These are phyloP conservation scores for Fusarium sp. DNA, from an alignment of 2,329 filamentous ascomycete genomes.

Conservation along the genomic window DNA sequence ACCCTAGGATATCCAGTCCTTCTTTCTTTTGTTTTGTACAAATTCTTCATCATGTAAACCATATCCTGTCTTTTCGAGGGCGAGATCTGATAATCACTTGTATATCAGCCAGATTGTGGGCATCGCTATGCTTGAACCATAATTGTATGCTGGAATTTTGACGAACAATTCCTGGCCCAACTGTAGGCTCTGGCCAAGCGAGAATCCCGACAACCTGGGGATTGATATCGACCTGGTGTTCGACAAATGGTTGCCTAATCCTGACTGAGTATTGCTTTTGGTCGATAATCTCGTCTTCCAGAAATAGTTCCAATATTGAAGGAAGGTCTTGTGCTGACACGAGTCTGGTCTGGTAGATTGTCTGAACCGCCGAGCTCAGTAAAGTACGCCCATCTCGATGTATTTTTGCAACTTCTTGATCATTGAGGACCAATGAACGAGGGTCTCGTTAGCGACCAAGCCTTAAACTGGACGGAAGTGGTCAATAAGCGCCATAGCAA, in stretches of 20 bases:
- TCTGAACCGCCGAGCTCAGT: conserved; percentile 13
- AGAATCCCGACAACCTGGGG: conserved; percentile 1
- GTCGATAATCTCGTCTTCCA: background rate
- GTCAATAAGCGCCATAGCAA: conserved; percentile 41
- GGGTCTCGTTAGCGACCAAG: conserved; percentile 22
- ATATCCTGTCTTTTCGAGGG: background rate
- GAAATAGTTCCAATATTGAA: background rate
- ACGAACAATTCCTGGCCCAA: too few species aligned
- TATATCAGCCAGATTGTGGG: background rate
- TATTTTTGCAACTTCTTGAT: background rate
- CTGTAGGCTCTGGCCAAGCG: background rate
- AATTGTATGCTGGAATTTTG: too few species aligned
- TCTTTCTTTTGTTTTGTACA: conserved; percentile 14
- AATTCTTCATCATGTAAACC: conserved; percentile 4
- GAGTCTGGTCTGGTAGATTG: conserved; percentile 1
- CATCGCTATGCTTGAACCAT: background rate
- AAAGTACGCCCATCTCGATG: conserved; percentile 8
- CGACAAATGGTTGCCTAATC: conserved; percentile 6
- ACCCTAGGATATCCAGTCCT: conserved; percentile 28
- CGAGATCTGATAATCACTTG: background rate
- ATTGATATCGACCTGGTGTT: background rate
- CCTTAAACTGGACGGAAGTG: conserved; percentile 11
- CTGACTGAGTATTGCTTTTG: background rate
- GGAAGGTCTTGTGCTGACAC: background rate
- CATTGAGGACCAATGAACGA: conserved; percentile 28